Base-by-base conservation (phyloP, 371 early-diverging fungal species). In the Rhizomucor miehei region DNA sequence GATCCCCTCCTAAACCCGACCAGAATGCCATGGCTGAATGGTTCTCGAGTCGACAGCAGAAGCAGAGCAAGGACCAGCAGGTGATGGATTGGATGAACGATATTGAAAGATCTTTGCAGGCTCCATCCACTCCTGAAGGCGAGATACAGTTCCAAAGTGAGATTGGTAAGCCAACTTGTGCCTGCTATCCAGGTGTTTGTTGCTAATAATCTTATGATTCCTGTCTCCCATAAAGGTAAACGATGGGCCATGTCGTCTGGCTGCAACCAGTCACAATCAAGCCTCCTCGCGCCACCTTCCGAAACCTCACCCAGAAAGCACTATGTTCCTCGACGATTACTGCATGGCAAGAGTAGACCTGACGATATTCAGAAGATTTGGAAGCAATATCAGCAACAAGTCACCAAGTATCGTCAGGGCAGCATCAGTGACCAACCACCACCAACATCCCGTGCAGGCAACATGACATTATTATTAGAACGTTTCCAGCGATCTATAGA, bases 81-180 rank as follows among this genome's bases (percentile, higher is more conserved):
- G 69, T 74, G 9, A 58, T 58, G 6, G 65, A 68, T 25, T 74
- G 75, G 75, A 74, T 74, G 45, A 60, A 55, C n/a, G 62, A 70
- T 52, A 60, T 74, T 8, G 69, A 73, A 50, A 40, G 56, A 57
- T 57, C 62, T 6, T 57, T 59, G 5, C 56, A 52, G 40, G 40
- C 34, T 39, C 55, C 51, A 13, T 19, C 56, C 20, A 17, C 47
- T 20, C 29, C 44, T 19, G 16, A 48, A 0, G 50, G 44, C 36
- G 63, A 51, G 17, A 65, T 72, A 38, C 63, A 68, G 19, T 68
- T 72, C 52, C 61, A 61, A 48, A 69, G 69, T 36, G 67, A 66
- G 39, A 67, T 69, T 38, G 73, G 73, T 50, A 63, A 52, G 34
- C 25, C 24, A 19, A 56, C 12, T n/a, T 23, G 17, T 24, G 5